Evolutionary conservation across 1,284 basidiomycete genomes (phyloP).

Genomic region (Porogramme epimiltina): DNA sequence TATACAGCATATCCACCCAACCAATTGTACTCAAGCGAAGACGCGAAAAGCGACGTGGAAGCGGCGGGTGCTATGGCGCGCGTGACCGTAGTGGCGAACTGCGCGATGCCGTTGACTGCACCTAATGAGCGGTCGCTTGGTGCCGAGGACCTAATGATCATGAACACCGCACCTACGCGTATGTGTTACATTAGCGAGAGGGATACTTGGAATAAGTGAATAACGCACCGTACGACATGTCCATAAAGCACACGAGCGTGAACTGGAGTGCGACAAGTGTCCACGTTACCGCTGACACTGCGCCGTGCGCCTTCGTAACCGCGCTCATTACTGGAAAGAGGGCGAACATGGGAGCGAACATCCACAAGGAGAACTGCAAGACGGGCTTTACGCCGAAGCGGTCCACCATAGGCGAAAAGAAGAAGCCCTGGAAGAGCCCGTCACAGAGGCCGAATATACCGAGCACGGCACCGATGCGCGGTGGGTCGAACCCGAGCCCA

Average conservation of each 20-base stretch:
- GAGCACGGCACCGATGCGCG: constrained; percentile 58
- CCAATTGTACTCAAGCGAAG: constrained; percentile 53
- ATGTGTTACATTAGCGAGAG: no score
- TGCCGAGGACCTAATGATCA: constrained; percentile 56
- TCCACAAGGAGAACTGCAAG: constrained; percentile 53
- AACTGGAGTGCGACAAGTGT: constrained; percentile 32
- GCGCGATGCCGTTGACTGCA: constrained; percentile 68
- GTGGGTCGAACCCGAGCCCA: constrained; percentile 62
- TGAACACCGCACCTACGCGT: constrained; percentile 34
- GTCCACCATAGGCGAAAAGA: constrained; percentile 57
- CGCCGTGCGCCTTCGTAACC: constrained; percentile 27
- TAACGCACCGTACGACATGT: constrained; percentile 37
- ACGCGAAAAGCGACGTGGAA: constrained; percentile 67
- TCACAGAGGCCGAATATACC: constrained; percentile 59
- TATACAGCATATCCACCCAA: constrained; percentile 36
- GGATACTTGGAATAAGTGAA: no score
- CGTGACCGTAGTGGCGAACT: constrained; percentile 39
- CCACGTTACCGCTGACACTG: constrained; percentile 30
- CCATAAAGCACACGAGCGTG: constrained; percentile 30
- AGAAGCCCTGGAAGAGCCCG: constrained; percentile 59
- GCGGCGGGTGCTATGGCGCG: constrained; percentile 75
- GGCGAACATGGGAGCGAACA: constrained; percentile 52
- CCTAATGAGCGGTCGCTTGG: constrained; percentile 69
- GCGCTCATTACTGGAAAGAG: constrained; percentile 60
- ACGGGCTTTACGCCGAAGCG: constrained; percentile 55